Percentiles rank a stretch among this genome's conserved stretches.
phyloP scores from a whole-genome alignment of 345 rosid genomes.

The Heritiera littoralis region DNA sequence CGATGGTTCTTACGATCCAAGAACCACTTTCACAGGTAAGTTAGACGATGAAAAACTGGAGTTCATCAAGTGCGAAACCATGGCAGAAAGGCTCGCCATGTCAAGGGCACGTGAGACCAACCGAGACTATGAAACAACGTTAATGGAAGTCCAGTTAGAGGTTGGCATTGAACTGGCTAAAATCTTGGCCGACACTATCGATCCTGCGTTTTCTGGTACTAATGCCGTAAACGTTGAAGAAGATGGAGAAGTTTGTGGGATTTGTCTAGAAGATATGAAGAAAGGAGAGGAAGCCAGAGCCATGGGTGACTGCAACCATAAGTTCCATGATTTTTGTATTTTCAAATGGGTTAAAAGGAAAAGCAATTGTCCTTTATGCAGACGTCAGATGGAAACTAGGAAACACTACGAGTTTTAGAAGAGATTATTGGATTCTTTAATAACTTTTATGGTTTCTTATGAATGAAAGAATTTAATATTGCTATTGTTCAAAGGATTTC shows the following conservation, averaged over 20 bases:
- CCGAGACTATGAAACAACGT: not conserved
- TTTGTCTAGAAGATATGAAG: not conserved
- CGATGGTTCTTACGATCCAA: not conserved
- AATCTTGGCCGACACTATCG: not conserved
- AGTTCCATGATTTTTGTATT: slow-evolving; percentile 2
- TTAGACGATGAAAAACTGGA: not conserved
- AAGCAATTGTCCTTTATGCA: not conserved
- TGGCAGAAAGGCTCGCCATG: not conserved
- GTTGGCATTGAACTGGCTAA: slow-evolving; percentile 4
- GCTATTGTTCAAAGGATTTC: no score
- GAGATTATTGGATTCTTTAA: not conserved
- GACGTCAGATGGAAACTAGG: not conserved
- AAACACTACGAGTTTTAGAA: no score
- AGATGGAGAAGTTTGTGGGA: not conserved
- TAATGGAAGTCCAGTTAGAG: slow-evolving; percentile 4
- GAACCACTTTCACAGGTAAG: not conserved
- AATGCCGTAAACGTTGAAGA: not conserved
- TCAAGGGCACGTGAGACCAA: slow-evolving; percentile 2
- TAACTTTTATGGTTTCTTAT: no score
- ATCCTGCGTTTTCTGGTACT: not conserved
- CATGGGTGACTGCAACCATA: not conserved
- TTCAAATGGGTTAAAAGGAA: slow-evolving; percentile 10
- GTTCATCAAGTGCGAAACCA: not conserved
- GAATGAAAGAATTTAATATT: no score
- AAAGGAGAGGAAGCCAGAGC: slow-evolving; percentile 9